Base-by-base conservation (phyloP, 2,329 filamentous ascomycete genomes). In the Sphaerulina musiva region DNA sequence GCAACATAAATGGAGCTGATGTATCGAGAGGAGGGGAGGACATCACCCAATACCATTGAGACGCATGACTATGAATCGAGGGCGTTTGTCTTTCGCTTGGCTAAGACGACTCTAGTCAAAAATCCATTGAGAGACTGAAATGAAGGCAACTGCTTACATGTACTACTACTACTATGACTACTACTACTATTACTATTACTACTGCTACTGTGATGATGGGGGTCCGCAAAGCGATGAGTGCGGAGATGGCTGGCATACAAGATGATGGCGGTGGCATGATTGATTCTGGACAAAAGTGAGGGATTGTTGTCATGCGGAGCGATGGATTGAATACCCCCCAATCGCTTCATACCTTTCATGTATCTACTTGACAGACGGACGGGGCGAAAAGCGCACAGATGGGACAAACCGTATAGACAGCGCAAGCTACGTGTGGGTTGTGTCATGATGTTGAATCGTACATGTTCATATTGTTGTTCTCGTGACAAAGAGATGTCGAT, bases 1-100 rank as follows among this genome's bases (percentile, higher is more conserved):
- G 60, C 58, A 60, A 62, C 54, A 57, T 62, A 34, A 12, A 59
- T 31, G 58, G 60, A 59, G 58, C 51, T 40, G 42, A 50, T 51
- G 41, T 10, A 32, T 47, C 23, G 53, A 40, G 45, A 34, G 9
- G 6, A 20, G 51, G 53, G 50, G 42, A 12, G 53, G 54, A 59
- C 17, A 20, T 26, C 42, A 26, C 11, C 23, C 23, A 53, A 59
- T 55, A 52, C 50, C 43, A 48, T 20, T 50, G 38, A 40, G 44
- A 46, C 17, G 51, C 48, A 56, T 50, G 45, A 52, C 46, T 47
- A 55, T 38, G 48, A 47, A 20, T 6, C 26, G 20, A 44, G 53
- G 36, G 53, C 34, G 34, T 8, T 49, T 39, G 46, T 36, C 10
- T 49, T 39, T 49, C 36, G 41, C 40, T 31, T 42, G 52, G 46